These are phyloP conservation scores for Dimocarpus longan DNA, from an alignment of 345 rosid species.

Conservation along the genomic window DNA sequence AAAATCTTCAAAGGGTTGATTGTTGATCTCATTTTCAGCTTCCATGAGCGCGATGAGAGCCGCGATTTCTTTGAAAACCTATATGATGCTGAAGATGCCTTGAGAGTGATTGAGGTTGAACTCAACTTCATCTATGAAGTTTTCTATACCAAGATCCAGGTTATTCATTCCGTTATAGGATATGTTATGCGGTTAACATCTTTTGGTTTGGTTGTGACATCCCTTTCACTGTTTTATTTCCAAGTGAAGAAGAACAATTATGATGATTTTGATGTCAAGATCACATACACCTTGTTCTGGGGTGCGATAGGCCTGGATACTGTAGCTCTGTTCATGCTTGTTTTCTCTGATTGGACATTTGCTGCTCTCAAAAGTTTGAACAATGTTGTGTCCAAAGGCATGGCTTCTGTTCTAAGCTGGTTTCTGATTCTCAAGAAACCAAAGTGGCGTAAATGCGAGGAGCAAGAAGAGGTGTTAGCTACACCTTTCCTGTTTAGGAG, in stretches of 20 bases:
- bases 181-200: conserved; percentile 33
- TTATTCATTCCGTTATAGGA: conserved; percentile 40
- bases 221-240: conserved; percentile 41
- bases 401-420: neutral
- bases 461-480: conserved; percentile 25
- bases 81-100: conserved; percentile 36
- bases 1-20: conserved; percentile 54
- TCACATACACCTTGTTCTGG: conserved; percentile 53
- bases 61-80: conserved; percentile 39
- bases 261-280: conserved; percentile 38
- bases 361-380: conserved; percentile 26
- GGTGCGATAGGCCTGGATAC: conserved; percentile 57
- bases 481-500: conserved; percentile 42
- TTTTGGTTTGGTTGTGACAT: conserved; percentile 27
- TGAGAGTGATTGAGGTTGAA: conserved; percentile 56
- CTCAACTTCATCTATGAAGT: conserved; percentile 67
- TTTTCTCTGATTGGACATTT: conserved; percentile 64
- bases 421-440: conserved; percentile 26
- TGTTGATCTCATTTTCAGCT: conserved; percentile 60
- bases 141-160: conserved; percentile 52
- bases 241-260: conserved; percentile 30
- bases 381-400: conserved; percentile 12
- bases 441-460: neutral
- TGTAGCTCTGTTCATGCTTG: conserved; percentile 45
- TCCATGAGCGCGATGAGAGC: conserved; percentile 49